Evolutionary conservation across 805 yeast species (phyloP), one percentile per base, ranked within the genome.

Genomic region (Candida bentonensis): DNA sequence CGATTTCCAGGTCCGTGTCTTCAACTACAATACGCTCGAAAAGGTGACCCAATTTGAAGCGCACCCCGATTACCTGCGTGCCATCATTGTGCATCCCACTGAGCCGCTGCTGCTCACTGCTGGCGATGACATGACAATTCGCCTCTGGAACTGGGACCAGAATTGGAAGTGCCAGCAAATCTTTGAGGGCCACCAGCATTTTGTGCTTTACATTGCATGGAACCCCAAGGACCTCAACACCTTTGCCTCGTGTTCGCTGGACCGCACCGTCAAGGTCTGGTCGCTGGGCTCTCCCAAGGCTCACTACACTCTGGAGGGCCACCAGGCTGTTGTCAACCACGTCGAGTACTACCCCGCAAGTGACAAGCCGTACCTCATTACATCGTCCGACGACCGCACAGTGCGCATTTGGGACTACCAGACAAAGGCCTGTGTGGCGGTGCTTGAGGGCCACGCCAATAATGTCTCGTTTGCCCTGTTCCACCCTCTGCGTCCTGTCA

Each of bases 161-260:
- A 76, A 75, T 58, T 92, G 98, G 98, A 76, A 76, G 53, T 66
- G 82, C 52, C 92, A 85, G 61, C 96, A 85, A 62, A 76, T 80
- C 28, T 92, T 83, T 61, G 95, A 85, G 64, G 97, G 98, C 47
- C 98, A 92, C 64, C 85, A 78, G 61, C 96, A 92, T 64, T 92
- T 82, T 62, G 88, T 92, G 44, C 87, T 92, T 95, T 78, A 86
- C 44, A 76, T 92, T 44, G 87, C 92, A 40, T 85, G 92, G 70
- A 92, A 92, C 66, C 97, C 98, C 47, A 92, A 89, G 66, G 98
- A 92, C 64, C 86, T 95, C 52, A 87, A 82, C 66, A 89, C 96
- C 33, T 92, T 92, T 72, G 99, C 97, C 1, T 82, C 96, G 15
- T 96, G 95, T 13, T 88, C 95, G 67, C 71, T 92, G 56, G 99